Conservation (phyloP, 164 flowering plant species). For the Magnolia officinalis region DNA sequence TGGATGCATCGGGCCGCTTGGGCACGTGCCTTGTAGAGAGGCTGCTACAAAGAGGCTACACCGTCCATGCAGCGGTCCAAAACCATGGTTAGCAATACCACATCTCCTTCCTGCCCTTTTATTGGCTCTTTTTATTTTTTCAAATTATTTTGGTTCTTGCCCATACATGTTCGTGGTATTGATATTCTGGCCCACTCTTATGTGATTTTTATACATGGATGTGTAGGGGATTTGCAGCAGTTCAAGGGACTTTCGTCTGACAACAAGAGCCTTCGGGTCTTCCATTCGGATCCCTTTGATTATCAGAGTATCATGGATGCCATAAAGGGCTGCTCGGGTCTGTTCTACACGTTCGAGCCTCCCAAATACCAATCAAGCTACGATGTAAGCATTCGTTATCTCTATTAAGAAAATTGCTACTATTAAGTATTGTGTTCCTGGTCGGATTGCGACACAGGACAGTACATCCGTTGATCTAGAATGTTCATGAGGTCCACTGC, state of each 20-base stretch:
- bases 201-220: not conserved
- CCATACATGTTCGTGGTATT: too few relatives aligned
- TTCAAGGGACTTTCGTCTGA: conserved; percentile 7
- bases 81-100: conserved; percentile 31
- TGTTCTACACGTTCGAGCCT: conserved; percentile 78
- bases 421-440: too few relatives aligned
- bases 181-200: too few relatives aligned
- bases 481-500: too few relatives aligned
- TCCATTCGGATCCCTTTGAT: conserved; percentile 59
- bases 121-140: too few relatives aligned
- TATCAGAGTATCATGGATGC: conserved; percentile 69
- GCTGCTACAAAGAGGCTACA: conserved; percentile 55
- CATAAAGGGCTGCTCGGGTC: conserved; percentile 61
- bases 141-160: too few relatives aligned
- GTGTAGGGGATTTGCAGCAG: not conserved
- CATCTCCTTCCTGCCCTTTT: not conserved
- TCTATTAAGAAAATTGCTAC: too few relatives aligned
- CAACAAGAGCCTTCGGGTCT: conserved; percentile 42
- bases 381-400: conserved; percentile 41
- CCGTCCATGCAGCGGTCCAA: conserved; percentile 72
- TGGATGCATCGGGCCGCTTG: conserved; percentile 60
- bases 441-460: too few relatives aligned
- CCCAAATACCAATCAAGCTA: conserved; percentile 49
- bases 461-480: too few relatives aligned
- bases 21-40: conserved; percentile 46